Percentiles rank a stretch among this genome's conserved stretches.
Conservation (phyloP, 1,284 basidiomycete genomes). For the Naganishia albida region DNA sequence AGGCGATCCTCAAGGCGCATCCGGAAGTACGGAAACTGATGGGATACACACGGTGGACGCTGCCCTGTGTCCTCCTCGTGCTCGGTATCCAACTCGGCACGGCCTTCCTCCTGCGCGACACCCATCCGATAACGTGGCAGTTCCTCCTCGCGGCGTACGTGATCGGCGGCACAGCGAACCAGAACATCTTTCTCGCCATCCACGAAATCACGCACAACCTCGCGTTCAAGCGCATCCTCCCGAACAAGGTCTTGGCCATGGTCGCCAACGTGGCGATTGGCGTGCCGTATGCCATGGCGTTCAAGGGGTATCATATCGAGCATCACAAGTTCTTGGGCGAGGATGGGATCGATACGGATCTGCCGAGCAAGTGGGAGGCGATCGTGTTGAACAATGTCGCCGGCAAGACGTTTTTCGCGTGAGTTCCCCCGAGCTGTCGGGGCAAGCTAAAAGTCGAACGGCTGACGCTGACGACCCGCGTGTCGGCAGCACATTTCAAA, state of each 20-base stretch:
- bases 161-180: conserved; percentile 92
- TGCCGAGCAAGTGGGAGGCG: conserved; percentile 84
- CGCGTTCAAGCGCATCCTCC: conserved; percentile 78
- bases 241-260: conserved; percentile 86
- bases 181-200: conserved; percentile 95
- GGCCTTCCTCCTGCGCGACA: conserved; percentile 68
- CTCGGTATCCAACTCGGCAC: conserved; percentile 71
- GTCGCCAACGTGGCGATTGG: conserved; percentile 91
- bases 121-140: conserved; percentile 66
- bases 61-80: conserved; percentile 79
- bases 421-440: conserved; percentile 48
- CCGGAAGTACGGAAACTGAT: conserved; percentile 93
- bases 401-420: conserved; percentile 97
- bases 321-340: conserved; percentile 95
- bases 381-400: conserved; percentile 88
- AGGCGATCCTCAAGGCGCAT: conserved; percentile 89
- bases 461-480: neutral
- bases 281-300: conserved; percentile 91
- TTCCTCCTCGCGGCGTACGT: conserved; percentile 80
- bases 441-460: neutral
- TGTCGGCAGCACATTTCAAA: conserved; percentile 81
- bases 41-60: conserved; percentile 89
- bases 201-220: conserved; percentile 99
- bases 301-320: conserved; percentile 96
- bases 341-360: conserved; percentile 92